phyloP scores from a whole-genome alignment of 306 rosid species.

The Prunus persica region DNA sequence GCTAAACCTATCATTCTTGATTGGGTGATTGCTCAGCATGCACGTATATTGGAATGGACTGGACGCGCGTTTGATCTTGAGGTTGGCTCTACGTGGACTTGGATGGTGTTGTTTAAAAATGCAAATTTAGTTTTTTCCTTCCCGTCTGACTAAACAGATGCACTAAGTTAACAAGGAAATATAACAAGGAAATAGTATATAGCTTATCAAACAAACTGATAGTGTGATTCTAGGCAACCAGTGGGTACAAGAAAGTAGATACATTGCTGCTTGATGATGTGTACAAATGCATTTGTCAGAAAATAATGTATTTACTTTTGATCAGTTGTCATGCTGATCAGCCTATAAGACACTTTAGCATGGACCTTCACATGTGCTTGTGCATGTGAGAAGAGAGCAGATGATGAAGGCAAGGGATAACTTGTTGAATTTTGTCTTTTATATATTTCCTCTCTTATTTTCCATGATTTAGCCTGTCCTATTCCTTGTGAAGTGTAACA shows the following conservation, averaged over 20 bases:
- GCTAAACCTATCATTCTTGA: conserved; percentile 54
- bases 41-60: conserved; percentile 52
- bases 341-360: neutral
- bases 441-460: neutral
- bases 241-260: neutral
- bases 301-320: neutral
- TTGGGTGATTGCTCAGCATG: conserved; percentile 59
- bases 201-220: neutral
- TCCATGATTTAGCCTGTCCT: neutral
- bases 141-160: neutral
- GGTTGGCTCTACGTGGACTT: conserved; percentile 32
- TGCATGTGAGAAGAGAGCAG: neutral
- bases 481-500: neutral
- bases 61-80: conserved; percentile 53
- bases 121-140: neutral
- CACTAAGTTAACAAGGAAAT: neutral
- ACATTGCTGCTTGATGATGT: neutral
- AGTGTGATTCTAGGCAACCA: conserved; percentile 2
- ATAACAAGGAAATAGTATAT: neutral
- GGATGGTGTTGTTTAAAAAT: conserved; percentile 9
- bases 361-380: neutral
- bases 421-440: neutral
- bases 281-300: neutral
- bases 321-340: neutral
- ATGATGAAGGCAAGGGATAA: neutral